Base-by-base conservation (phyloP, 306 rosid genomes). In the Prunus fruticosa region DNA sequence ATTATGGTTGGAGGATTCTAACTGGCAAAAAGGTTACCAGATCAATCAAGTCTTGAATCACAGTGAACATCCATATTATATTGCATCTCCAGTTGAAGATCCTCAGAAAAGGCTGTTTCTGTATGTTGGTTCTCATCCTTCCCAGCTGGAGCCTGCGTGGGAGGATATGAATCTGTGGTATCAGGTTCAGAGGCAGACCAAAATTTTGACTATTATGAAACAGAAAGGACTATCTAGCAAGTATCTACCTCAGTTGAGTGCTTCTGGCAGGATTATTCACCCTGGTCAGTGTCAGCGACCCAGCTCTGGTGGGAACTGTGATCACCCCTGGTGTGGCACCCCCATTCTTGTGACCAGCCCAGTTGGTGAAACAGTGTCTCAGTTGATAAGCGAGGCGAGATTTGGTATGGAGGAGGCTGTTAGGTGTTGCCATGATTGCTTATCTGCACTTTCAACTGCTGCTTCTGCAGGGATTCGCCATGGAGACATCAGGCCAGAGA, bases 261-360 rank as follows among this genome's bases (percentile, higher is more conserved):
- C 97, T 53, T 95, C 96, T 78, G 97, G 99, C 50, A 90, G 97
- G 85, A 95, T 95, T 83, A 80, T 89, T 81, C 99, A 95, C 85
- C 96, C 99, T 3, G 99, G 99, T 75, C 91, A 85, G 66, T 95
- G 99, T 83, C 86, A 62, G 68, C 87, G 89, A 84, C 93, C 97
- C 54, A 91, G 91, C 80, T 76, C 97, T 1, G 97, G 99, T 75
- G 93, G 96, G 71, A 92, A 88, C 69, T 95, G 99, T 67, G 91
- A 88, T 60, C 99, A 95, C 83, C 99, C 97, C 68, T 95, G 95
- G 96, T 95, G 99, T 79, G 99, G 99, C 78, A 92, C 99, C 27
- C 96, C 97, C n/a, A 85, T 88, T 82, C 97, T 95, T 11, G 97
- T 90, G 75, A 88, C 96, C 47, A 87, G 91, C 83, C 97, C 97